Conservation (phyloP, 495 filamentous ascomycete genomes). For the Hyphodiscus hymeniophilus region DNA sequence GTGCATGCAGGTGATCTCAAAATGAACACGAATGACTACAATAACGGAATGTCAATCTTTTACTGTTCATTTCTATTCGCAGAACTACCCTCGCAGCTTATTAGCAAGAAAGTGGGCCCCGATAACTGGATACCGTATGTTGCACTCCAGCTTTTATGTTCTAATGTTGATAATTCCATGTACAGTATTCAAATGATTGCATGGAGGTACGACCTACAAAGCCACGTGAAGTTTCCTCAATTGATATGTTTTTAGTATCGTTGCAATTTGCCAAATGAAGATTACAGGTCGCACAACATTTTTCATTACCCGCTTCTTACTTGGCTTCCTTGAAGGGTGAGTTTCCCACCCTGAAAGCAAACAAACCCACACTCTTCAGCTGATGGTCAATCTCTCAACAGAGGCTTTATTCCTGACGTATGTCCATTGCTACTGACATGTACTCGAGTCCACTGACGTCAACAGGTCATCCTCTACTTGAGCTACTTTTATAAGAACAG, state of each 20-base stretch:
- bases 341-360: constrained; percentile 35
- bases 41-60: constrained; percentile 70
- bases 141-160: background rate
- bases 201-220: constrained; percentile 52
- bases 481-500: constrained; percentile 70
- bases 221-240: background rate
- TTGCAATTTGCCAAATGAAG: constrained; percentile 58
- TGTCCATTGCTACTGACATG: too few species aligned
- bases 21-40: constrained; percentile 66
- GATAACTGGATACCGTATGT: constrained; percentile 70
- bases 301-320: constrained; percentile 30
- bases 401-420: constrained; percentile 49
- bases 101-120: constrained; percentile 67
- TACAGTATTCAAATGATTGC: constrained; percentile 56
- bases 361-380: constrained; percentile 51
- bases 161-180: background rate
- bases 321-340: constrained; percentile 28
- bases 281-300: constrained; percentile 30
- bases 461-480: constrained; percentile 46
- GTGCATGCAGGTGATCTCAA: constrained; percentile 30
- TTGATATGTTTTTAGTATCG: constrained; percentile 38
- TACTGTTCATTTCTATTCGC: constrained; percentile 55
- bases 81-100: constrained; percentile 65
- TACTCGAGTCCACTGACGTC: too few species aligned
- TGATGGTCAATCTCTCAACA: constrained; percentile 64